These are phyloP conservation scores for Botrytis elliptica DNA, from an alignment of 2,329 filamentous ascomycete genomes.

Conservation along the genomic window DNA sequence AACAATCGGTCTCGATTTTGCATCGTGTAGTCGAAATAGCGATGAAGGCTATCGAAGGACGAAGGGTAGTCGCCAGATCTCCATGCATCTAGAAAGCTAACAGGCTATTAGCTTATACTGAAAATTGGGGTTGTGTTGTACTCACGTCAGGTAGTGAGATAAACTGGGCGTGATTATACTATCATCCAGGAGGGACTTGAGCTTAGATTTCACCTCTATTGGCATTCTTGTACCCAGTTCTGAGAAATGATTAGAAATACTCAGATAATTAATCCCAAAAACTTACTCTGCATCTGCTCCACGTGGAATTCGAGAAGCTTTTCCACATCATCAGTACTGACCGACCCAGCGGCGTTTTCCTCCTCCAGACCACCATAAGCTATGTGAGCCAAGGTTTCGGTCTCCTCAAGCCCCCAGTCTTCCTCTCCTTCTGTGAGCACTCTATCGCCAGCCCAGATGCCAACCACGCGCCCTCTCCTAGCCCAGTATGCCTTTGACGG, in stretches of 20 bases:
- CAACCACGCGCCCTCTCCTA: conserved; percentile 48
- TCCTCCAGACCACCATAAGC: conserved; percentile 33
- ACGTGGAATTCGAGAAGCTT: conserved; percentile 84
- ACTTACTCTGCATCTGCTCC: conserved; percentile 76
- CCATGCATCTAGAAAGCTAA: conserved; percentile 87
- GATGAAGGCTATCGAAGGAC: conserved; percentile 86
- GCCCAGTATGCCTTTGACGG: conserved; percentile 65
- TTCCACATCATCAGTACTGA: conserved; percentile 79
- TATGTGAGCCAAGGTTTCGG: conserved; percentile 41
- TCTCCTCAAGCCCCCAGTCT: conserved; percentile 51
- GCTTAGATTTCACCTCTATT: conserved; percentile 66
- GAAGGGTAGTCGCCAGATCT: conserved; percentile 84
- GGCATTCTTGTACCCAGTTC: conserved; percentile 78
- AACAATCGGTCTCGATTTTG: conserved; percentile 78
- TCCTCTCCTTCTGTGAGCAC: conserved; percentile 52
- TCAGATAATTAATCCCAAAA: not conserved
- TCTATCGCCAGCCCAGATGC: conserved; percentile 55
- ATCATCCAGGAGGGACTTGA: conserved; percentile 66
- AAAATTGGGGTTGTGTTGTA: not conserved
- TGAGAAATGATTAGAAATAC: conserved; percentile 41
- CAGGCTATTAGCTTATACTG: conserved; percentile 24
- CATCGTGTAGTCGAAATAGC: conserved; percentile 97
- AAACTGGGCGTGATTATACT: conserved; percentile 69
- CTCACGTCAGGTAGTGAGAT: conserved; percentile 70
- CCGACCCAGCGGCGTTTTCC: conserved; percentile 42